Percentiles rank a stretch among this genome's conserved stretches.
Evolutionary conservation across 108 stramenopile species (phyloP).

Genomic region (Pseudonitzschia pungens): DNA sequence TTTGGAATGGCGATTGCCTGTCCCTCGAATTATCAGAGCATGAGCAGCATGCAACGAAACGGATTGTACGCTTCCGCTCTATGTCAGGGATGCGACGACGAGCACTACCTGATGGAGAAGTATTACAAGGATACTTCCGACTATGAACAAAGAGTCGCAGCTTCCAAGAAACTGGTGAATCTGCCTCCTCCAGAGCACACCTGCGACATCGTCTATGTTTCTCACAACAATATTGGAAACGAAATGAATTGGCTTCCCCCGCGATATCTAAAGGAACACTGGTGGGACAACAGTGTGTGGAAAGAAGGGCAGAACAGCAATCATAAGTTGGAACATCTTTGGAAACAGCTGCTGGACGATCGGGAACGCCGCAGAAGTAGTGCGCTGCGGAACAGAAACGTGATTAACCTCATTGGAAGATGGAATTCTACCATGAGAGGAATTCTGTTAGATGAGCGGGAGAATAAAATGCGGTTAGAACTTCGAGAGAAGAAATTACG

Average conservation of each 20-base stretch:
- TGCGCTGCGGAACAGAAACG: neutral
- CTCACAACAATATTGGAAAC: conserved; percentile 39
- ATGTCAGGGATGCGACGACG: neutral
- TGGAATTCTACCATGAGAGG: too few relatives aligned
- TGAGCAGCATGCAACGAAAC: neutral
- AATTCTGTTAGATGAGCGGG: too few relatives aligned
- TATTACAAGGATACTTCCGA: neutral
- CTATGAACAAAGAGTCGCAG: neutral
- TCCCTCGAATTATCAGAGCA: conserved; percentile 12
- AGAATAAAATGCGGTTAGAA: too few relatives aligned
- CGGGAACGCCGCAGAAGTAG: neutral
- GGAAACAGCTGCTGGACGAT: neutral
- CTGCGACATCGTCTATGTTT: conserved; percentile 38
- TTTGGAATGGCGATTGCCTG: conserved; percentile 42
- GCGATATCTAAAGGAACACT: conserved; percentile 33
- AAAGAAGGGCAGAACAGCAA: neutral
- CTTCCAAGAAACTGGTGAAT: neutral
- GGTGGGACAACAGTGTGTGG: conserved; percentile 13
- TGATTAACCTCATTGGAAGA: too few relatives aligned
- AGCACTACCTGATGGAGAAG: neutral
- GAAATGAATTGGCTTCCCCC: conserved; percentile 53
- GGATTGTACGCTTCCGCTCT: neutral
- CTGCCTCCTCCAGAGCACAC: neutral
- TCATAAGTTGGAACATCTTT: neutral
- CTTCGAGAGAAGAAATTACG: too few relatives aligned